Conservation (phyloP, 257 asterid species). For the Solanum chiquidenum region DNA sequence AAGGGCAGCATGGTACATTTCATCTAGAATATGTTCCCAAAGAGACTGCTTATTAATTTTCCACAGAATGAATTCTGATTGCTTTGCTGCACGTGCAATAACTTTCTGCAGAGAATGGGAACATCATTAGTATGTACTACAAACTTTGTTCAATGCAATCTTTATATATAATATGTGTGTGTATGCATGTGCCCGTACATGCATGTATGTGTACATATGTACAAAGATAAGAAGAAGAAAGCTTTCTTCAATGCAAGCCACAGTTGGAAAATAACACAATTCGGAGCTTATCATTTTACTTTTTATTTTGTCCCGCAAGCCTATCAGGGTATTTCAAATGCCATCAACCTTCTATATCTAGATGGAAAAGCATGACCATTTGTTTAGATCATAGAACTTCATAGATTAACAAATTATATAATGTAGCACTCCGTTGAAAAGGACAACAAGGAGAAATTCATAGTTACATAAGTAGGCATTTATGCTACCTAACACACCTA, state of each 20-base stretch:
- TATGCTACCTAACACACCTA: background rate
- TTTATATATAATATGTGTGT: background rate
- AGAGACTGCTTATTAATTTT: constrained; percentile 33
- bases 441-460: background rate
- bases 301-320: background rate
- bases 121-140: background rate
- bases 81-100: constrained; percentile 19
- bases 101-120: constrained; percentile 37
- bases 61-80: constrained; percentile 36
- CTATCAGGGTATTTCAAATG: background rate
- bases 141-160: background rate
- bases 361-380: background rate
- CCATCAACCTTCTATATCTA: background rate
- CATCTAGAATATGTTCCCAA: constrained; percentile 49
- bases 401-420: background rate
- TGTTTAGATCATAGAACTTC: background rate
- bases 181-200: background rate
- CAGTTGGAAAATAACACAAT: background rate
- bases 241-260: background rate
- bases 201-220: background rate
- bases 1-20: constrained; percentile 79
- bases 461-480: background rate
- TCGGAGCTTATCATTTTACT: background rate
- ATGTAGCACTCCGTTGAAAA: background rate
- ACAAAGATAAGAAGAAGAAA: background rate